Evolutionary conservation across 1,284 basidiomycete genomes (phyloP), one percentile per base, ranked within the genome.

Genomic region (Puccinia sorghi): DNA sequence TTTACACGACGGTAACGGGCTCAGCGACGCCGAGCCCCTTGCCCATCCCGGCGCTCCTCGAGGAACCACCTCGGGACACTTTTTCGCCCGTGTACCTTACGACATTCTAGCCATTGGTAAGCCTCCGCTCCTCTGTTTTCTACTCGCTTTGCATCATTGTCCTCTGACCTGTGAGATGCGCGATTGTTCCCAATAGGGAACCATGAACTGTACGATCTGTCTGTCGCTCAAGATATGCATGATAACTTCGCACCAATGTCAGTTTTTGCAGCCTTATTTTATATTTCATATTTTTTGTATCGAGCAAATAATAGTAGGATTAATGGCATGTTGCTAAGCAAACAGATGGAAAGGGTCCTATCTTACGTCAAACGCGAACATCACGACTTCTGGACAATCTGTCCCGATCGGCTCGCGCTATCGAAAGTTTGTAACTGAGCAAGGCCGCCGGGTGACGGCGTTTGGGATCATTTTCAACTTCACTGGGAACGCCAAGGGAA

Each of bases 41-140:
- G 56, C 63, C 4, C 76, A 79, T 72, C 46, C 67, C 20, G 69
- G 69, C 27, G 67, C 41, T 17, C 39, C 54, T 43, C 76, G 67
- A 52, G 76, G 76, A 20, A 48, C 76, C 12, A 64, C 76, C 1
- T 79, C 76, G 15, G 90, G 90, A 84, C 86, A 91, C 82, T 90
- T 93, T 84, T 87, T 95, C 81, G 86, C 89, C 41, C 86, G 89
- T 81, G 86, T 95, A 39, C 89, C 91, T 0, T 95, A 93, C 83
- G 94, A 96, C 83, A 82, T 93, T 9, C 88, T 94, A 82, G 86
- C 92, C 0, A 92, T 94, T 80, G 93, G 94, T 83, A 95, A 95
- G 82, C 93, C 95, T 37, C 5, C n/a, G n/a, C n/a, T 72, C 66
- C 7, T 54, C 12, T 41, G 6, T 52, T 37, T 22, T 59, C 5